Percentiles rank a stretch among this genome's conserved stretches.
phyloP scores from a whole-genome alignment of 2,329 filamentous ascomycete species.

The Venturia aucupariae region DNA sequence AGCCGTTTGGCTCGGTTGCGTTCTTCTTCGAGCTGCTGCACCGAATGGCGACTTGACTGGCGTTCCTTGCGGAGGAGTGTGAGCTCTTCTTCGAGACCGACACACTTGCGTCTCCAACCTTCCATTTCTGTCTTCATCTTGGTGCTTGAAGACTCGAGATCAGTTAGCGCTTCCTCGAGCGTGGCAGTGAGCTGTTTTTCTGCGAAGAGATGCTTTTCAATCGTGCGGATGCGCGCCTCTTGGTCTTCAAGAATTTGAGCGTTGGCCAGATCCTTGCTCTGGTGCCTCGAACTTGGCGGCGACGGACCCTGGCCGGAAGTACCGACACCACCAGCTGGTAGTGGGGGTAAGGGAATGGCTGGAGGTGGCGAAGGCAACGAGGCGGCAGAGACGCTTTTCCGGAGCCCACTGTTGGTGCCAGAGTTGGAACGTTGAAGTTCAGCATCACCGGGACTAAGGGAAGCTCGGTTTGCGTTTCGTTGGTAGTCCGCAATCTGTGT shows the following conservation, averaged over 20 bases:
- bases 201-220: slow-evolving; percentile 91
- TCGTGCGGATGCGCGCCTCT: slow-evolving; percentile 86
- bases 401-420: slow-evolving; percentile 56
- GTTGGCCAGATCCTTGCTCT: slow-evolving; percentile 70
- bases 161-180: slow-evolving; percentile 87
- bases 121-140: slow-evolving; percentile 88
- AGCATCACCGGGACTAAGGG: slow-evolving; percentile 35
- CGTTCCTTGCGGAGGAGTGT: slow-evolving; percentile 53
- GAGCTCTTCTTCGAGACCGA: slow-evolving; percentile 62
- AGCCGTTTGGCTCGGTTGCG: slow-evolving; percentile 84
- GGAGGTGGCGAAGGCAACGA: slow-evolving; percentile 90
- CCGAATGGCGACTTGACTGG: slow-evolving; percentile 50
- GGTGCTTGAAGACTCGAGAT: slow-evolving; percentile 84
- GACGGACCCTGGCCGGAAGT: slow-evolving; percentile 43
- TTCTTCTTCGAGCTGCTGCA: slow-evolving; percentile 94
- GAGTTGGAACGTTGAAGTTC: slow-evolving; percentile 47
- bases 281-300: slow-evolving; percentile 56
- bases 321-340: slow-evolving; percentile 48
- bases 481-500: slow-evolving; percentile 50
- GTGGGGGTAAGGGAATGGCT: slow-evolving; percentile 86
- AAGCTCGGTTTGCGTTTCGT: slow-evolving; percentile 38
- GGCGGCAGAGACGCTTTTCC: slow-evolving; percentile 73
- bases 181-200: slow-evolving; percentile 95
- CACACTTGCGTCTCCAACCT: slow-evolving; percentile 78
- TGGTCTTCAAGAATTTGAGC: slow-evolving; percentile 87